Percentiles rank a stretch among this genome's conserved stretches.
Conservation (phyloP, 2,329 filamentous ascomycete genomes). For the Paecilomyces sp. region DNA sequence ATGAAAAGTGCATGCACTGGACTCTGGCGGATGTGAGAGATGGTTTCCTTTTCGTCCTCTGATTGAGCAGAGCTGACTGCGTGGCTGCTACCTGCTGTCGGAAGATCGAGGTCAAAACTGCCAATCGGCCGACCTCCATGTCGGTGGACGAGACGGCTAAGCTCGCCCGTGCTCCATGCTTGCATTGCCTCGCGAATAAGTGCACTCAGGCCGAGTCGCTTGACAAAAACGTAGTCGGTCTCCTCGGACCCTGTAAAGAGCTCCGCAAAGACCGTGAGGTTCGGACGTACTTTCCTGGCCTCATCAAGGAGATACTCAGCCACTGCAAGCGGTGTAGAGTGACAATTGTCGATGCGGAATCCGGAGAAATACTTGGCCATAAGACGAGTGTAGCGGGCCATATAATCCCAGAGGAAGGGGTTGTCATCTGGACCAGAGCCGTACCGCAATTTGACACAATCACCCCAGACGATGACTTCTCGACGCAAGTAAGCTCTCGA, state of each 20-base stretch:
- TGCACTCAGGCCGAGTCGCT: conserved; percentile 81
- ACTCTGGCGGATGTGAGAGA: conserved; percentile 76
- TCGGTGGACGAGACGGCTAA: conserved; percentile 86
- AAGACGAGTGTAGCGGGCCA: conserved; percentile 84
- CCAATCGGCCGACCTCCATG: conserved; percentile 93
- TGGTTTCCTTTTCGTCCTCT: conserved; percentile 47
- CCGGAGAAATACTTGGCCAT: conserved; percentile 94
- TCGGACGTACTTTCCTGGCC: conserved; percentile 78
- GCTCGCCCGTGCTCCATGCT: conserved; percentile 87
- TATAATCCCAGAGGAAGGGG: conserved; percentile 91
- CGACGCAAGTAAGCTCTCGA: conserved; percentile 91
- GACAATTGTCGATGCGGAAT: conserved; percentile 95
- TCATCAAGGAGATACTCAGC: conserved; percentile 93
- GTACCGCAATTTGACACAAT: conserved; percentile 95
- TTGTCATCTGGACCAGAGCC: conserved; percentile 74
- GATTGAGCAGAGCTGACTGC: conserved; percentile 26
- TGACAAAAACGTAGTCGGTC: conserved; percentile 93
- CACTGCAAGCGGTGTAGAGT: conserved; percentile 90
- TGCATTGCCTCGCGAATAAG: conserved; percentile 98
- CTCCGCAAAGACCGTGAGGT: conserved; percentile 88
- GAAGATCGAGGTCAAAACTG: conserved; percentile 91
- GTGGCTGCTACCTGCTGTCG: conserved; percentile 55
- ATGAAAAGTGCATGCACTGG: conserved; percentile 94
- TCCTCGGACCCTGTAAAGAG: conserved; percentile 93
- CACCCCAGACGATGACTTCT: conserved; percentile 96